These are phyloP conservation scores for Phaseolus coccineus DNA, from an alignment of 331 rosid genomes.

Conservation along the genomic window DNA sequence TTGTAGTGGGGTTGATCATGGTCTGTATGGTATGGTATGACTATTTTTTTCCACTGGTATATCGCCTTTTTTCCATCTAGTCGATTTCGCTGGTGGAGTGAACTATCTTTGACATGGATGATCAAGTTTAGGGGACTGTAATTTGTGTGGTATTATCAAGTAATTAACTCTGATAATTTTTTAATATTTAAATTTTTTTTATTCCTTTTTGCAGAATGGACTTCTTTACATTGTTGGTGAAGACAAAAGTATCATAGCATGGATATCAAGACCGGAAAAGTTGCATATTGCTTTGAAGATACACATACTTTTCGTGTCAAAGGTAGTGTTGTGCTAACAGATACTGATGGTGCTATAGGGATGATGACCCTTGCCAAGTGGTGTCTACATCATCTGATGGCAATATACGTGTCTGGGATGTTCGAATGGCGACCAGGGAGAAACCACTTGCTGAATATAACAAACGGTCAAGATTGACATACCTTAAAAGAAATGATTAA, in stretches of 20 bases:
- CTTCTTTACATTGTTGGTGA: conserved; percentile 86
- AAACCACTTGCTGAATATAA: conserved; percentile 82
- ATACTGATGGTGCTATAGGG: conserved; percentile 52
- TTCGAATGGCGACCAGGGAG: conserved; percentile 76
- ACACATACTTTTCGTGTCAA: conserved; percentile 85
- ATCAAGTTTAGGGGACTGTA: neutral
- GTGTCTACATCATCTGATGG: conserved; percentile 96
- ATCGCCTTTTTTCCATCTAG: neutral
- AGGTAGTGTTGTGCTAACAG: conserved; percentile 75
- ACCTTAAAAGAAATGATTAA: conserved; percentile 45
- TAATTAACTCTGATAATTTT: neutral
- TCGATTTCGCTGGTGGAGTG: neutral
- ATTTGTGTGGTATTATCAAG: neutral
- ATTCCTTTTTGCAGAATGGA: conserved; percentile 64
- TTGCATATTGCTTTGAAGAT: conserved; percentile 73
- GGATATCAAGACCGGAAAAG: conserved; percentile 84
- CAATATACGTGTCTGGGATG: conserved; percentile 88
- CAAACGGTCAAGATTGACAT: conserved; percentile 84
- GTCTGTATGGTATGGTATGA: neutral
- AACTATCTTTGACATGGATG: too few relatives aligned
- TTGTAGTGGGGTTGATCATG: neutral
- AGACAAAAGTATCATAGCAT: conserved; percentile 72
- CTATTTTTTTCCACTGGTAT: neutral
- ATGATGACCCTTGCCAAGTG: conserved; percentile 73
- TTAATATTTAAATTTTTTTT: conserved; percentile 14